Evolutionary conservation across 345 rosid species (phyloP).

Genomic region (Eucalyptus camaldulensis): DNA sequence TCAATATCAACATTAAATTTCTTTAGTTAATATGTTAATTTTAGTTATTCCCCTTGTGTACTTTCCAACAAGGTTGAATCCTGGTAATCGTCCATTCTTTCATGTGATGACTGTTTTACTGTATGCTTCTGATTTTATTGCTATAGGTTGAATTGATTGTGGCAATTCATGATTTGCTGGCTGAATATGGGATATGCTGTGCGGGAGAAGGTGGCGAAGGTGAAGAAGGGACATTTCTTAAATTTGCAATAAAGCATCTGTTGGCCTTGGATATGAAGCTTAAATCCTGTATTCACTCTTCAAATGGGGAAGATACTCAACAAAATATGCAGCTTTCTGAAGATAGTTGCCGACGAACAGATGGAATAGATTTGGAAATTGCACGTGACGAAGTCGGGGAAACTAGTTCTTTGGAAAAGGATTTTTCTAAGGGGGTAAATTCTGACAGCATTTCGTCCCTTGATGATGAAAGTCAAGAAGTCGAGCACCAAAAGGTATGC

Average conservation of each 20-base stretch:
- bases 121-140: not conserved
- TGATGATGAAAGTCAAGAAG: not conserved
- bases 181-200: slow-evolving; percentile 93
- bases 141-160: slow-evolving; percentile 78
- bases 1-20: not conserved
- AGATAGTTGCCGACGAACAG: slow-evolving; percentile 15
- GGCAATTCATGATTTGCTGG: slow-evolving; percentile 82
- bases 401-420: slow-evolving; percentile 14
- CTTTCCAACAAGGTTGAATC: not conserved
- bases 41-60: not conserved
- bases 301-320: slow-evolving; percentile 24
- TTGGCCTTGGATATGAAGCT: slow-evolving; percentile 87
- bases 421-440: slow-evolving; percentile 17
- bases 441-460: slow-evolving; percentile 1
- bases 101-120: not conserved
- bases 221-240: slow-evolving; percentile 89
- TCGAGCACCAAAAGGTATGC: slow-evolving; percentile 6
- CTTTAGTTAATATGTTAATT: not conserved
- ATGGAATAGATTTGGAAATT: slow-evolving; percentile 1
- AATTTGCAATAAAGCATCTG: slow-evolving; percentile 90
- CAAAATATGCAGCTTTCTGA: slow-evolving; percentile 10
- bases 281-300: slow-evolving; percentile 48
- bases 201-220: slow-evolving; percentile 63
- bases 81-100: not conserved
- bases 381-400: slow-evolving; percentile 7